Evolutionary conservation across 208 protist genomes (phyloP), one percentile per base, ranked within the genome.

Genomic region (Trypanosoma melophagium): DNA sequence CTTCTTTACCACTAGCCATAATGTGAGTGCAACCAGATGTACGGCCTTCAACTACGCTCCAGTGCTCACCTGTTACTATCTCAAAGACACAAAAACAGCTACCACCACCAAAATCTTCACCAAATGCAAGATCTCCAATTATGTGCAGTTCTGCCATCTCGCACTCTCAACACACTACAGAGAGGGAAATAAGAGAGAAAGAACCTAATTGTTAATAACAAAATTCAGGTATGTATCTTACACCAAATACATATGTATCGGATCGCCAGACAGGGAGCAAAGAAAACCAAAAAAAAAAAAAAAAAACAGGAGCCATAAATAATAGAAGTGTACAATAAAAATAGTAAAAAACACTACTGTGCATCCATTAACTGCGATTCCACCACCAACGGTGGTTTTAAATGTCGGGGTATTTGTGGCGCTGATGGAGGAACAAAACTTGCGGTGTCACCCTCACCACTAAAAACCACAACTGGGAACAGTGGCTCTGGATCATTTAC

Each of bases 1-100:
- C 80, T 5, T 76, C 76, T 12, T 76, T 68, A 51, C 74, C 67
- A 65, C 72, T 66, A 1, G 65, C 66, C 87, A 95, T 90, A 21
- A 94, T 86, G 65, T 97, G 90, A 1, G 92, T 95, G 55, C 86
- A 87, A 40, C 90, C 92, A 10, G 58, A 71, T 21, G 82, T 90
- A 17, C 69, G 73, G 7, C 92, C 92, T 60, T 94, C 87, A 0
- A 95, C 73, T 13, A 64, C 68, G 1, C 57, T 84, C 92, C 90
- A 95, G 61, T 90, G 79, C 7, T 76, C 80, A 21, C 87, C 92
- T 1, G 81, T 75, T 7, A 94, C 62, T 25, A 97, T 73, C 52
- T 93, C 83, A 65, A 85, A 97, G 22, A 83, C 73, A 63, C 92
- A 95, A 71, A 95, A 96, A 66, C 79, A 92, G 58, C 77, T 81